Percentiles rank a stretch among this genome's conserved stretches.
phyloP scores from a whole-genome alignment of 441 rosid genomes.

The Populus hybrid region DNA sequence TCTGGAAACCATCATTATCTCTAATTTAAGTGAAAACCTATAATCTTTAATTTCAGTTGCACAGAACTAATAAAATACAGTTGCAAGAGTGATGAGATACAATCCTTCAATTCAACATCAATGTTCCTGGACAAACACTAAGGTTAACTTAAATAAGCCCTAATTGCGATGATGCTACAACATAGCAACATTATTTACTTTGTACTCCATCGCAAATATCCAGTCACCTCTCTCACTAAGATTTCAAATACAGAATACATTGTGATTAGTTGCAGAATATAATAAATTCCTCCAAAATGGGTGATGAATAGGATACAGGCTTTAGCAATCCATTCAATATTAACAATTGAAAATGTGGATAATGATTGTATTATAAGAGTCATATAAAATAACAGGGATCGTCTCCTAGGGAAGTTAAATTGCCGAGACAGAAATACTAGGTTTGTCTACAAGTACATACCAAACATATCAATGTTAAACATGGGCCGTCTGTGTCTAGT shows the following conservation, averaged over 20 bases:
- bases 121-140: not conserved
- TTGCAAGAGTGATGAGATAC: not conserved
- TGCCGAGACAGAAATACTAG: not conserved
- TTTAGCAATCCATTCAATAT: not conserved
- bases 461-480: conserved; percentile 12
- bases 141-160: conserved; percentile 2
- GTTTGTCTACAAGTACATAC: conserved; percentile 24
- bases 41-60: not conserved
- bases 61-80: not conserved
- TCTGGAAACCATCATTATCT: not conserved
- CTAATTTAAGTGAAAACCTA: not conserved
- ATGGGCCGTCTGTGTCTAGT: conserved; percentile 24
- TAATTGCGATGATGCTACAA: not conserved
- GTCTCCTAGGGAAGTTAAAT: conserved; percentile 2
- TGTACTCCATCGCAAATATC: not conserved
- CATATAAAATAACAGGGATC: not conserved
- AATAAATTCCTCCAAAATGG: not conserved
- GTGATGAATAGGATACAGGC: not conserved
- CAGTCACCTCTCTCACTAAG: conserved; percentile 8
- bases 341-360: not conserved
- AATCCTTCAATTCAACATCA: not conserved
- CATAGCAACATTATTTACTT: not conserved
- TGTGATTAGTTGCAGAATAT: not conserved
- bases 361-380: not conserved
- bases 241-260: conserved; percentile 5